Base-by-base conservation (phyloP, 805 yeast species). In the Ogataea dorogensis region DNA sequence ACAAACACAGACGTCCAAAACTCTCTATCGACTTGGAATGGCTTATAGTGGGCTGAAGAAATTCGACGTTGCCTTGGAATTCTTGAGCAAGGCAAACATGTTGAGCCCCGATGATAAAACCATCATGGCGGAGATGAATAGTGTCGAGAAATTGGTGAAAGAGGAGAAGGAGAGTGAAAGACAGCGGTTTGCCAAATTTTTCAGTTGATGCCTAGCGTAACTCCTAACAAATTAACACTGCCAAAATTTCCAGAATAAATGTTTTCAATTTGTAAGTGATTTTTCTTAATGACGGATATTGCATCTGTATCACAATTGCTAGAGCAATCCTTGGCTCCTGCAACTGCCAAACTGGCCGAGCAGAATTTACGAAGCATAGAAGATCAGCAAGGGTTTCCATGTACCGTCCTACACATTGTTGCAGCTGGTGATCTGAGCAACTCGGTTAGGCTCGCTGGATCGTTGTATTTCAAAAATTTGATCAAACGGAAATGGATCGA, bases 391-490 rank as follows among this genome's bases (percentile, higher is more conserved):
- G 95, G 94, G 4, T 93, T 93, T 59, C 71, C 95, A 7, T 65
- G 86, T 30, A 74, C 79, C 19, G 63, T 93, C 24, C 63, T 93
- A 37, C 88, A 84, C 53, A 75, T 89, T 12, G 85, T 88, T 21
- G 87, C 95, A 4, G 71, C 83, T 11, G 54, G 67, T 19, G 68
- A 70, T 26, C 53, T 79, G 26, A 70, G 73, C 3, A 56, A 59
- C 5, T 66, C 84, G 2, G 75, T 83, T 1, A 71, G 97, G 43
- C 66, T 89, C 31, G 96, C 98, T 1, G 95, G 86, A 13, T 87
- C 96, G 1, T 65, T 94, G 35, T 88, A 83, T 61, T 87, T 93
- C 65, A 93, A 93, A 59, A 93, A 93, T 58, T 73, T 87, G 43
- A 71, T 93, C 45, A 81, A 76, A 51, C 68, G 96, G 33, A 81